Evolutionary conservation across 2,329 filamentous ascomycete genomes (phyloP).

Genomic region (Thielaviopsis punctulata): DNA sequence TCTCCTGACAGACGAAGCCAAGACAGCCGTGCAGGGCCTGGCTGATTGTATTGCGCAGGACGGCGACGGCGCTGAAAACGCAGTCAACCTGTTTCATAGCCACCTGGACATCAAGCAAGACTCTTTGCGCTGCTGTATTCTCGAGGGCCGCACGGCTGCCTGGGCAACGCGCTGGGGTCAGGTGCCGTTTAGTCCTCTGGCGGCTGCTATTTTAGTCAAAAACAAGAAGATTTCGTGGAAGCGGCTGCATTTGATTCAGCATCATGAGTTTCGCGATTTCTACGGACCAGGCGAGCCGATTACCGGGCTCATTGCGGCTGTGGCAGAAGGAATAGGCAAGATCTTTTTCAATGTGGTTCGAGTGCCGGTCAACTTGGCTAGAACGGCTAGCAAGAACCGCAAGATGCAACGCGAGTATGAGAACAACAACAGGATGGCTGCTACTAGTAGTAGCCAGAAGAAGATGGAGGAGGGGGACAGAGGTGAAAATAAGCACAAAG

Average conservation of each 20-base stretch:
- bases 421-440: background rate
- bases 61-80: slow-evolving; percentile 53
- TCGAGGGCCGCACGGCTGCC: slow-evolving; percentile 43
- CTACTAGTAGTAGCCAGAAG: background rate
- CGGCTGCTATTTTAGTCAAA: slow-evolving; percentile 46
- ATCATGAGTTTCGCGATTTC: slow-evolving; percentile 62
- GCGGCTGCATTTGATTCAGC: slow-evolving; percentile 44
- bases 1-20: slow-evolving; percentile 44
- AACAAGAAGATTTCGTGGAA: slow-evolving; percentile 45
- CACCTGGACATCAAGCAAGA: slow-evolving; percentile 34
- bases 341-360: slow-evolving; percentile 17
- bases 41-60: slow-evolving; percentile 42
- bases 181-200: slow-evolving; percentile 43
- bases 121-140: slow-evolving; percentile 48
- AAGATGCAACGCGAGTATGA: slow-evolving; percentile 1
- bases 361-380: slow-evolving; percentile 44
- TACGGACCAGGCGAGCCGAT: slow-evolving; percentile 59
- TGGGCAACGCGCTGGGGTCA: slow-evolving; percentile 48
- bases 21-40: slow-evolving; percentile 38
- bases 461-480: background rate
- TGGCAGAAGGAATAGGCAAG: slow-evolving; percentile 5
- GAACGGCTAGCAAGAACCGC: slow-evolving; percentile 35
- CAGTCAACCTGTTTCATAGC: slow-evolving; percentile 48
- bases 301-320: slow-evolving; percentile 33
- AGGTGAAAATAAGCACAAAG: background rate